Conservation (phyloP, 805 yeast genomes). For the Sugiyamaella marilandica region DNA sequence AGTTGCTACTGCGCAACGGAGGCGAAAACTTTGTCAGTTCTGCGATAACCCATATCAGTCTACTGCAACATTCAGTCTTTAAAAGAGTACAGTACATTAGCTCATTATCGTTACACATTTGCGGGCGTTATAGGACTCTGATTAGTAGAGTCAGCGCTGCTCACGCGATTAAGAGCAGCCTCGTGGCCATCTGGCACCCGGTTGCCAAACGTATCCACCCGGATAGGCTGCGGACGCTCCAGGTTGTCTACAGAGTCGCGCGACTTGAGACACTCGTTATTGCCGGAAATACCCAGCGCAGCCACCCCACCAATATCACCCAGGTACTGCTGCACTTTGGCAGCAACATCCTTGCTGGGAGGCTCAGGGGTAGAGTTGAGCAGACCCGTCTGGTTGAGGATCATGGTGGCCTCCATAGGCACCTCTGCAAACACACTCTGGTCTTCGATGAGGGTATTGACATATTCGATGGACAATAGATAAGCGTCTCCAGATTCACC, state of each 20-base stretch:
- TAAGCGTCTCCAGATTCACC: slow-evolving; percentile 40
- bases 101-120: not conserved
- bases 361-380: slow-evolving; percentile 19
- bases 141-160: not conserved
- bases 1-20: no score
- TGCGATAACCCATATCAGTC: no score
- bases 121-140: slow-evolving; percentile 1
- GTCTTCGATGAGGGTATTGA: slow-evolving; percentile 73
- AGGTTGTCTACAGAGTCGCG: not conserved
- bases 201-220: not conserved
- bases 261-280: not conserved
- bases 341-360: slow-evolving; percentile 27
- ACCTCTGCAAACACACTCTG: slow-evolving; percentile 75
- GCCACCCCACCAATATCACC: slow-evolving; percentile 1
- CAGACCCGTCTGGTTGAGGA: slow-evolving; percentile 43
- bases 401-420: slow-evolving; percentile 57
- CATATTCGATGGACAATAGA: slow-evolving; percentile 86
- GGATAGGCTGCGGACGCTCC: not conserved
- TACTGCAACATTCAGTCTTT: no score
- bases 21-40: no score
- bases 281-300: not conserved
- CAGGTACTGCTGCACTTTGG: slow-evolving; percentile 20
- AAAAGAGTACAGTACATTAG: not conserved
- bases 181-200: not conserved
- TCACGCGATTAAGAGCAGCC: not conserved